Evolutionary conservation across 495 filamentous ascomycete species (phyloP), one percentile per base, ranked within the genome.

Genomic region (Penicillium odoratum): DNA sequence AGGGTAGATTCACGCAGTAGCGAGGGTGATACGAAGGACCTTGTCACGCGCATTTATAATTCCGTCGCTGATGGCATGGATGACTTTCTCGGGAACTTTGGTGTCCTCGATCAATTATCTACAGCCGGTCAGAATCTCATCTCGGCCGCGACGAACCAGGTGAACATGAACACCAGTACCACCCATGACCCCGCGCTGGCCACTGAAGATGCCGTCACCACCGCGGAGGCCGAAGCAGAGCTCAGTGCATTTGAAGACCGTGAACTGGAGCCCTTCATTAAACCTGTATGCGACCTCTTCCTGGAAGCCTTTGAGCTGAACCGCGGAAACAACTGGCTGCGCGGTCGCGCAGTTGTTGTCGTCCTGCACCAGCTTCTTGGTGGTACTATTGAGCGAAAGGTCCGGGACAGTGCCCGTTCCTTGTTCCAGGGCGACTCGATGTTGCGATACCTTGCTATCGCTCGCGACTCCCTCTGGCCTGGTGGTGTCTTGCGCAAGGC

Each of bases 11-110:
- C 65, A 68, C 82, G 52, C 45, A 75, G 55, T 38, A 59, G 49
- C n/a, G 67, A 80, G 53, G 80, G 78, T 38, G 86, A 91, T 64
- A 85, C 86, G 46, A 90, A 90, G 60, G 95, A 98, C 68, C 90
- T 98, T 60, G 93, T 99, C 45, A 90, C 91, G 0, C 84, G 95
- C 15, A 86, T 99, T 45, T 98, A 98, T 74, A 93, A 93, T 70
- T 96, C 92, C 3, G 92, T 99, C 46, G 85, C 93, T 4, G 93
- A 98, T 68, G 95, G 94, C 33, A 96, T 98, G 92, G 95, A 99
- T 73, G 94, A 99, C 62, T 92, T 98, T 59, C 76, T 96, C 3
- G 91, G 95, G 40, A 97, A 96, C 67, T 93, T 98, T 49, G 91
- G 94, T 5, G 91, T 98, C 0, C 83, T 98, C 11, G 95, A 98